Percentiles rank a stretch among this genome's conserved stretches.
These are phyloP conservation scores for Huntiella bhutanensis DNA, from an alignment of 2,329 filamentous ascomycete genomes.

Conservation along the genomic window DNA sequence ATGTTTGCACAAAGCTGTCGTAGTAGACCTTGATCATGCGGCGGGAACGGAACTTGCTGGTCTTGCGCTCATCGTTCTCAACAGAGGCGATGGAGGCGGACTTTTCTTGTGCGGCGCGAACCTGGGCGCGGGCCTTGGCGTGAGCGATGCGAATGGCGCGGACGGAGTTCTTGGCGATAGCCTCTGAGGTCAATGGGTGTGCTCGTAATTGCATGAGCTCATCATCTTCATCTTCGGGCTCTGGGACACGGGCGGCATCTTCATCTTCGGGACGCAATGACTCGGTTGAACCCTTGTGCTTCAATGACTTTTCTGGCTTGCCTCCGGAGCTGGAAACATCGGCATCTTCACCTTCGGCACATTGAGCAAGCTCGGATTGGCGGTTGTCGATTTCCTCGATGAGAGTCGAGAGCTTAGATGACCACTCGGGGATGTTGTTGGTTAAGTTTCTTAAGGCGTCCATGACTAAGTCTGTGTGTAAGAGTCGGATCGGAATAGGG, in stretches of 20 bases:
- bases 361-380: slow-evolving; percentile 38
- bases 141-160: slow-evolving; percentile 28
- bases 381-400: slow-evolving; percentile 41
- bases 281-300: slow-evolving; percentile 34
- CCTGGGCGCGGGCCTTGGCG: slow-evolving; percentile 26
- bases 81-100: slow-evolving; percentile 33
- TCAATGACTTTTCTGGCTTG: slow-evolving; percentile 21
- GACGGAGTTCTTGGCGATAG: slow-evolving; percentile 23
- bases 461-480: slow-evolving; percentile 20
- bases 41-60: slow-evolving; percentile 44
- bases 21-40: slow-evolving; percentile 81
- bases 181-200: slow-evolving; percentile 14
- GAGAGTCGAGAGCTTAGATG: slow-evolving; percentile 38
- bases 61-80: slow-evolving; percentile 22
- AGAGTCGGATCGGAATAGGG: neutral
- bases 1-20: slow-evolving; percentile 67
- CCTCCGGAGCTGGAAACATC: neutral
- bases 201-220: slow-evolving; percentile 4
- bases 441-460: slow-evolving; percentile 37
- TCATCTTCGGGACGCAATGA: slow-evolving; percentile 33
- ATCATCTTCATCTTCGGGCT: slow-evolving; percentile 11
- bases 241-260: slow-evolving; percentile 12
- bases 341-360: slow-evolving; percentile 17
- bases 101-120: slow-evolving; percentile 28
- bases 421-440: slow-evolving; percentile 40